Conservation (phyloP, 2,329 filamentous ascomycete genomes). For the Colletotrichum sp. region DNA sequence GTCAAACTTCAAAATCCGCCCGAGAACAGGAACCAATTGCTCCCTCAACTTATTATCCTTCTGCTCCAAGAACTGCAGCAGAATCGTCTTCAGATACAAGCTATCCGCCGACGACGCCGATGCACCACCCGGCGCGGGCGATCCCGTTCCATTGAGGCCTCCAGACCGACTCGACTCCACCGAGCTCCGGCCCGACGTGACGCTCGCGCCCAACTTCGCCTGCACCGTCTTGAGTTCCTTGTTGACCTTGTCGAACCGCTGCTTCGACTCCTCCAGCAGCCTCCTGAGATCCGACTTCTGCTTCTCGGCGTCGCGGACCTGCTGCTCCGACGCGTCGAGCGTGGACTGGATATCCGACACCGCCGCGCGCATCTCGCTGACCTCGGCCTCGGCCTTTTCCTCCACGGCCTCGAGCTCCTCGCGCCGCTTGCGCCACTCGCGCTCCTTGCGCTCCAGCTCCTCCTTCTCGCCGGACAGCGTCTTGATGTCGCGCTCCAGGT, state of each 20-base stretch:
- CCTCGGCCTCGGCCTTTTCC: constrained; percentile 73
- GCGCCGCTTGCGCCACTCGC: constrained; percentile 74
- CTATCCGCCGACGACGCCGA: constrained; percentile 44
- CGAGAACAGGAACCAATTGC: constrained; percentile 79
- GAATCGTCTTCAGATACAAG: constrained; percentile 79
- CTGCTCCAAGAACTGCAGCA: constrained; percentile 82
- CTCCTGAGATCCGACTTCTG: constrained; percentile 78
- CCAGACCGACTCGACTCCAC: constrained; percentile 52
- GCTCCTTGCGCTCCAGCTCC: constrained; percentile 75
- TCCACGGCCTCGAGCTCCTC: constrained; percentile 78
- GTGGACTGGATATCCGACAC: constrained; percentile 80
- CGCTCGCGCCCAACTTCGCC: constrained; percentile 41
- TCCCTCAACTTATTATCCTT: constrained; percentile 78
- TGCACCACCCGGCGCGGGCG: constrained; percentile 1
- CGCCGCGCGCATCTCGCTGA: constrained; percentile 75
- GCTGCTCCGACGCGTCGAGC: constrained; percentile 85
- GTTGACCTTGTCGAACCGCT: constrained; percentile 79
- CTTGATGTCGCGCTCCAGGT: constrained; percentile 80
- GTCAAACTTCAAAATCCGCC: constrained; percentile 78
- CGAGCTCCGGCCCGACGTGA: constrained; percentile 44
- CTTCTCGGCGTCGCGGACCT: constrained; percentile 82
- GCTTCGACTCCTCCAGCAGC: constrained; percentile 78
- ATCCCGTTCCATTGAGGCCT: constrained; percentile 34
- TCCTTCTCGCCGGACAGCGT: constrained; percentile 76
- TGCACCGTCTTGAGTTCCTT: constrained; percentile 66